These are phyloP conservation scores for Thielaviopsis ethacetica DNA, from an alignment of 2,329 filamentous ascomycete species.

Conservation along the genomic window DNA sequence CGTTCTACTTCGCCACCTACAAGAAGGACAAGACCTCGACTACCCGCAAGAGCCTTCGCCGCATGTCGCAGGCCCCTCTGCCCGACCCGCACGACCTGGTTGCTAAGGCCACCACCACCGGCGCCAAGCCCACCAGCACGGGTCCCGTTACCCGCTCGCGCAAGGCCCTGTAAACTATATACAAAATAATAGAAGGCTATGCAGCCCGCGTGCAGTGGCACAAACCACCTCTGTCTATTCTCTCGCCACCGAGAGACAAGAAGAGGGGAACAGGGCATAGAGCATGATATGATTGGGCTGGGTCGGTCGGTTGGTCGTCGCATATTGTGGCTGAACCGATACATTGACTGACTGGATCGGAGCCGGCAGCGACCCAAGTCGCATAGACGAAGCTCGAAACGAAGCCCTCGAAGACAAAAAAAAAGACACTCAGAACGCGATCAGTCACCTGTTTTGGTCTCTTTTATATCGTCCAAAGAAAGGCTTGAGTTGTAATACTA, in stretches of 20 bases:
- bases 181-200: neutral
- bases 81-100: slow-evolving; percentile 59
- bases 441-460: neutral
- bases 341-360: neutral
- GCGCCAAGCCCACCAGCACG: slow-evolving; percentile 32
- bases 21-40: slow-evolving; percentile 69
- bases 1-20: slow-evolving; percentile 96
- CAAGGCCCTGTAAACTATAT: slow-evolving; percentile 36
- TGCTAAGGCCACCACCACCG: slow-evolving; percentile 25
- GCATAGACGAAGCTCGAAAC: neutral
- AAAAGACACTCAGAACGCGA: neutral
- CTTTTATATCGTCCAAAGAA: neutral
- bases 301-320: neutral
- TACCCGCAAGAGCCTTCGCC: slow-evolving; percentile 60
- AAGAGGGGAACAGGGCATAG: neutral
- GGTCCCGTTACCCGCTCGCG: slow-evolving; percentile 49
- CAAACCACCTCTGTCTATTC: neutral
- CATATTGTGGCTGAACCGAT: neutral
- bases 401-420: neutral
- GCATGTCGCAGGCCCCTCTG: slow-evolving; percentile 49
- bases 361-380: neutral
- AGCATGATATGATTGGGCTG: neutral
- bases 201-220: neutral
- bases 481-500: neutral
- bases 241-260: neutral